phyloP scores from a whole-genome alignment of 1,139 yeast species.

The Yamadazyma aaseri region DNA sequence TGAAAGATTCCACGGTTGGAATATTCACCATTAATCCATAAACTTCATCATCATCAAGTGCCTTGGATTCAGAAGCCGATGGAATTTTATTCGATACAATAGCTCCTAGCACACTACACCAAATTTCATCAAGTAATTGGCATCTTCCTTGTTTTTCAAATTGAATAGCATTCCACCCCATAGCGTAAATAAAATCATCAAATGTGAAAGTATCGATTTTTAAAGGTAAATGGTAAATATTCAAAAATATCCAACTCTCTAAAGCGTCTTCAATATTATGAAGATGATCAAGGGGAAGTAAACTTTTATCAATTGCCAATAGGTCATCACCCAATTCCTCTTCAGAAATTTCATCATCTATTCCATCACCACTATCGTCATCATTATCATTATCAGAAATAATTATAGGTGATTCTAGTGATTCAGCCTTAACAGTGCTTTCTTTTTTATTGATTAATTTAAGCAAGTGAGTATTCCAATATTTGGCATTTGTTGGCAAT shows the following conservation, averaged over 20 bases:
- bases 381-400: constrained; percentile 1
- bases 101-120: constrained; percentile 59
- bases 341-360: constrained; percentile 6
- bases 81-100: constrained; percentile 40
- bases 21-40: constrained; percentile 40
- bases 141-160: constrained; percentile 47
- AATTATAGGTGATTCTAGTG: neutral
- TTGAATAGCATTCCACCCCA: constrained; percentile 53
- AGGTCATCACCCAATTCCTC: constrained; percentile 14
- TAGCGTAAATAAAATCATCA: constrained; percentile 70
- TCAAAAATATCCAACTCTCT: constrained; percentile 74
- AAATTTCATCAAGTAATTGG: constrained; percentile 64
- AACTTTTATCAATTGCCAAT: constrained; percentile 9
- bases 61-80: constrained; percentile 20
- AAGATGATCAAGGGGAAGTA: constrained; percentile 11
- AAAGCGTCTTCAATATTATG: constrained; percentile 43
- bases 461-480: constrained; percentile 23
- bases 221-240: constrained; percentile 65
- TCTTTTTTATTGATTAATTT: constrained; percentile 11
- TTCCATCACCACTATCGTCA: constrained; percentile 9
- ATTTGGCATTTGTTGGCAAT: constrained; percentile 32
- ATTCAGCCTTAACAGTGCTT: constrained; percentile 6
- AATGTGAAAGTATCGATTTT: constrained; percentile 71
- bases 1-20: constrained; percentile 35
- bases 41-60: constrained; percentile 27